Evolutionary conservation across 148 eudicot species (phyloP).

Genomic region (Rhododendron williamsianum): DNA sequence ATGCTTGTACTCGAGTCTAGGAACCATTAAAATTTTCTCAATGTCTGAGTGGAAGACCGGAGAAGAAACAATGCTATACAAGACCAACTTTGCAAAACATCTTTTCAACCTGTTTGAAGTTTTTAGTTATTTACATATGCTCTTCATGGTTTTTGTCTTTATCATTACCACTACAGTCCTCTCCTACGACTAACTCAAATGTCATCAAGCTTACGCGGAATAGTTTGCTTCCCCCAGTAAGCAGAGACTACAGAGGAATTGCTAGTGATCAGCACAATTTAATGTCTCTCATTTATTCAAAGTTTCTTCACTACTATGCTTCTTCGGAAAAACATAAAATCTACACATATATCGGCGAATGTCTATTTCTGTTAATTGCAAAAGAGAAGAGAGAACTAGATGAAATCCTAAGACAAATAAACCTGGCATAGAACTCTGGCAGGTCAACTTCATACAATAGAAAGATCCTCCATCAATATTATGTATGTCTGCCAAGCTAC

Average conservation of each 20-base stretch:
- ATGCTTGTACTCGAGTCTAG: slow-evolving; percentile 94
- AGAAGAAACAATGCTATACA: neutral
- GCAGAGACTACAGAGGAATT: neutral
- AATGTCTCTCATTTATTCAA: neutral
- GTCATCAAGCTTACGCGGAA: neutral
- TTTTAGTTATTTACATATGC: neutral
- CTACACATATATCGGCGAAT: neutral
- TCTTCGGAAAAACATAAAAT: neutral
- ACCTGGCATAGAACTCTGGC: neutral
- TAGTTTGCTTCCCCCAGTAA: neutral
- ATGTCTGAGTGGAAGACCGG: neutral
- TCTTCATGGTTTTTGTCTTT: neutral
- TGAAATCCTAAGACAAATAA: neutral
- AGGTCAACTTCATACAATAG: neutral
- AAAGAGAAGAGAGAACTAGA: neutral
- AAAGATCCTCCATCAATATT: neutral
- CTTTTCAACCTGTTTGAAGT: neutral
- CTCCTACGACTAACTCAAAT: neutral
- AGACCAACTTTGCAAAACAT: neutral
- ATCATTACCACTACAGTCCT: neutral
- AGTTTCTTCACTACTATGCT: neutral
- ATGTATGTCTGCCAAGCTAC: neutral
- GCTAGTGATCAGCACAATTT: neutral
- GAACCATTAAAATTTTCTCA: slow-evolving; percentile 19
- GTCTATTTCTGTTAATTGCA: neutral